A percentile compares a stretch with the other conserved stretches of the same genome.
These are phyloP conservation scores for Aphanomyces stellatus DNA, from an alignment of 352 stramenopile genomes.

Conservation along the genomic window DNA sequence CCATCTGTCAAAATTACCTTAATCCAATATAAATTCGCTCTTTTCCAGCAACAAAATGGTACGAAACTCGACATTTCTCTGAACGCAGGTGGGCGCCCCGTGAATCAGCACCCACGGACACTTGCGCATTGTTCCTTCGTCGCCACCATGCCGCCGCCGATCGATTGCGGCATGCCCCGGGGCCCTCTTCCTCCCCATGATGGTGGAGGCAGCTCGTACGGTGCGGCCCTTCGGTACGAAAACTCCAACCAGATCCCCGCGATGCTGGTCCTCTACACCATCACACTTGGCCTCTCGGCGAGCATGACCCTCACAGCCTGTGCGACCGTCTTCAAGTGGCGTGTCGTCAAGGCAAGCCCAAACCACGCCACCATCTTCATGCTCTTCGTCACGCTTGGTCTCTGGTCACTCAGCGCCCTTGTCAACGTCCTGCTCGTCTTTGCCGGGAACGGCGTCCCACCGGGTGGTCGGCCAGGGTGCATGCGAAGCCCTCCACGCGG, in stretches of 20 bases:
- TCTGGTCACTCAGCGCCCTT: background rate
- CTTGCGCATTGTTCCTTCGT: no score
- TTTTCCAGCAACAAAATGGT: no score
- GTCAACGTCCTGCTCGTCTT: background rate
- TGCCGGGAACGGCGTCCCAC: no score
- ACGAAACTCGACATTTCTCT: no score
- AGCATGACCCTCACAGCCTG: background rate
- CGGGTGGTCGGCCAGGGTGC: no score
- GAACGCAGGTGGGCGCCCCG: no score
- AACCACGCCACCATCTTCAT: slow-evolving; percentile 4
- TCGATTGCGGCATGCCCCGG: no score
- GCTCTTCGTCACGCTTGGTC: background rate
- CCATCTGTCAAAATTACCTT: no score
- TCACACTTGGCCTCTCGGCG: background rate
- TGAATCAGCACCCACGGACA: no score
- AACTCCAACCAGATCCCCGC: background rate
- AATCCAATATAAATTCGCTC: no score
- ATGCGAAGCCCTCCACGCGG: no score
- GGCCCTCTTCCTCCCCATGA: background rate
- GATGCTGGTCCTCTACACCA: slow-evolving; percentile 1
- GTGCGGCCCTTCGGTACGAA: no score
- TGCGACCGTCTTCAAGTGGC: slow-evolving; percentile 4
- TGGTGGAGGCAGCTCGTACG: background rate
- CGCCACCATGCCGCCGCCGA: background rate
- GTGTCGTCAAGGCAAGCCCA: background rate